Evolutionary conservation across 2,329 filamentous ascomycete species (phyloP).

Genomic region (Chaetothyriales sp.): DNA sequence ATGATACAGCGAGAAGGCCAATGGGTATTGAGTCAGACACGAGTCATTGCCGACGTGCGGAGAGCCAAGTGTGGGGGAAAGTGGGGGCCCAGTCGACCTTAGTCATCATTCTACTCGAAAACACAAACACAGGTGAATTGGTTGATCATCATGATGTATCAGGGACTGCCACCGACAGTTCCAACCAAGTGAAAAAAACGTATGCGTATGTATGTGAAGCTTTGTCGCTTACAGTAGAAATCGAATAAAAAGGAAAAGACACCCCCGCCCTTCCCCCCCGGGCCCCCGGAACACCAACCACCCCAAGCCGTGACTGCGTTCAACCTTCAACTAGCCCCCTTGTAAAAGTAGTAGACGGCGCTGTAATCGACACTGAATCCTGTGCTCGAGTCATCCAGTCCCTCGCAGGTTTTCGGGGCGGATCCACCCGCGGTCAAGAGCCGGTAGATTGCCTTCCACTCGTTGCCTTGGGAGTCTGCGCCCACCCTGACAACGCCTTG

Average conservation of each 20-base stretch:
- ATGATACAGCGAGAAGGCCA: neutral
- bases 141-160: no score
- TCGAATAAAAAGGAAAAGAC: no score
- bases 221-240: no score
- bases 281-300: no score
- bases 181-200: no score
- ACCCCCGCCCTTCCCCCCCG: no score
- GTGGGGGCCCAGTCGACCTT: no score
- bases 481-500: neutral
- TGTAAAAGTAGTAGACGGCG: constrained; percentile 58
- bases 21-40: neutral
- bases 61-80: neutral
- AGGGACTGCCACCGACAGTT: no score
- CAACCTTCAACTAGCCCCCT: constrained; percentile 1
- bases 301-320: no score
- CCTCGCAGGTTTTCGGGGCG: constrained; percentile 57
- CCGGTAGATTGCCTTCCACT: constrained; percentile 47
- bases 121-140: no score
- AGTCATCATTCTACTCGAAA: no score
- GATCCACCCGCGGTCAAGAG: constrained; percentile 70
- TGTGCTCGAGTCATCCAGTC: constrained; percentile 31
- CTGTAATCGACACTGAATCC: constrained; percentile 63
- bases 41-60: neutral
- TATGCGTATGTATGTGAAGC: no score
- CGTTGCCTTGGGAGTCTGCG: neutral